Conservation (phyloP, 2,329 filamentous ascomycete genomes). For the Clathrospora elynae region DNA sequence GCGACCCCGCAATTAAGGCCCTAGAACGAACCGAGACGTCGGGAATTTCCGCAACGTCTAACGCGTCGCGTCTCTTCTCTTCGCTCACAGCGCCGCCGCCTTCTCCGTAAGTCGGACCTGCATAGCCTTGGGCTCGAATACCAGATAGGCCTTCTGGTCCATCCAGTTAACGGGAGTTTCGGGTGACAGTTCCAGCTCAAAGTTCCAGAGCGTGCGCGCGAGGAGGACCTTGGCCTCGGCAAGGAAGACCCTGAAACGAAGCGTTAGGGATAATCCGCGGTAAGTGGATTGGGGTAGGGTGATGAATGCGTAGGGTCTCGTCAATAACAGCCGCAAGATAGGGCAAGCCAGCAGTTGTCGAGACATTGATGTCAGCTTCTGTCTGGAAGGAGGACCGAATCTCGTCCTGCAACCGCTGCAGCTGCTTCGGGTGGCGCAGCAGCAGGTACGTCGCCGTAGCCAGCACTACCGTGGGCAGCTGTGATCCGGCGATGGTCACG, state of each 20-base stretch:
- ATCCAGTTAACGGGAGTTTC: neutral
- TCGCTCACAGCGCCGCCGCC: too few relatives aligned
- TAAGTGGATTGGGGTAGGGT: neutral
- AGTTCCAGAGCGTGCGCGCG: slow-evolving; percentile 4
- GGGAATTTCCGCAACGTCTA: too few relatives aligned
- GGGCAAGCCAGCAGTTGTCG: neutral
- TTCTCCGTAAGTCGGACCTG: too few relatives aligned
- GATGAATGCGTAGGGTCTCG: neutral
- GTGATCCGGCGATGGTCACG: neutral
- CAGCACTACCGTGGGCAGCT: neutral
- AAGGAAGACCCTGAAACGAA: slow-evolving; percentile 2
- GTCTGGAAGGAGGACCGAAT: neutral
- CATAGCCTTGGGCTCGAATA: slow-evolving; percentile 6
- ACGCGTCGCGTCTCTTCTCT: too few relatives aligned
- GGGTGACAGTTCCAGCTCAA: neutral
- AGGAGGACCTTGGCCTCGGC: slow-evolving; percentile 1
- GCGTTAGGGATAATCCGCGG: neutral
- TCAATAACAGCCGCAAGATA: neutral
- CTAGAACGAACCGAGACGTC: too few relatives aligned
- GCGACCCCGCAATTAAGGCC: too few relatives aligned
- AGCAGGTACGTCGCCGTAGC: neutral
- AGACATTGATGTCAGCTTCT: neutral
- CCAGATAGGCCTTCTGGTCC: slow-evolving; percentile 7
- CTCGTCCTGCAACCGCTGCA: neutral
- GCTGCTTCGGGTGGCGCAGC: neutral